A percentile compares a stretch with the other conserved stretches of the same genome.
phyloP scores from a whole-genome alignment of 352 stramenopile species.

The Labyrinthula sp. region DNA sequence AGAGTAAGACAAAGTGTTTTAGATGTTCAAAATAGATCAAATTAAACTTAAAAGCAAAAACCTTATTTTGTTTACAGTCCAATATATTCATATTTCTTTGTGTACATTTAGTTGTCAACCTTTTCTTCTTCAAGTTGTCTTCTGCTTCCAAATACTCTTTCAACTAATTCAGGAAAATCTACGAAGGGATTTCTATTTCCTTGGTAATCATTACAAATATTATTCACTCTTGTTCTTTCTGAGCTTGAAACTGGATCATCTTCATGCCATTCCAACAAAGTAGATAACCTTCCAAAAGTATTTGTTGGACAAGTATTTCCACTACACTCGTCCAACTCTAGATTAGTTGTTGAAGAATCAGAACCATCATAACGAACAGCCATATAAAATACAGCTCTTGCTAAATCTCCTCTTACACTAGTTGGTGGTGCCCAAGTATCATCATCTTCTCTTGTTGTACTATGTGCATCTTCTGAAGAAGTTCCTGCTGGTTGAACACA shows the following conservation, averaged over 20 bases:
- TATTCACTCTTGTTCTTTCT: conserved; percentile 38
- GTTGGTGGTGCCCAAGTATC: background rate
- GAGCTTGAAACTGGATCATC: conserved; percentile 37
- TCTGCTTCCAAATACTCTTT: conserved; percentile 2
- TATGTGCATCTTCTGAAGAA: conserved; percentile 1
- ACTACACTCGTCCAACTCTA: conserved; percentile 3
- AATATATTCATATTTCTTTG: too few relatives aligned
- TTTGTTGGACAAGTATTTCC: background rate
- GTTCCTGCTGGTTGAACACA: background rate
- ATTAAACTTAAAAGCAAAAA: too few relatives aligned
- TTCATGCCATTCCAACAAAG: conserved; percentile 41
- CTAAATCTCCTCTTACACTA: background rate
- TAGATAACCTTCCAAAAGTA: background rate
- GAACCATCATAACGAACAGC: conserved; percentile 4
- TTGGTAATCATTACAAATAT: conserved; percentile 41
- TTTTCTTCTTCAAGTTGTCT: too few relatives aligned
- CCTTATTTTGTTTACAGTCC: too few relatives aligned
- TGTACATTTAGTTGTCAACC: too few relatives aligned
- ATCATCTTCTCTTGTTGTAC: background rate
- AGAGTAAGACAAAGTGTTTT: too few relatives aligned
- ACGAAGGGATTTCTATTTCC: conserved; percentile 49
- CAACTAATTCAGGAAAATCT: conserved; percentile 43
- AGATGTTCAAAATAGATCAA: too few relatives aligned
- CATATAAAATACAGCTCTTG: conserved; percentile 7
- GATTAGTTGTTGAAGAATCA: background rate